Conservation (phyloP, 371 early-diverging fungal genomes). For the Chytridiales sp. region DNA sequence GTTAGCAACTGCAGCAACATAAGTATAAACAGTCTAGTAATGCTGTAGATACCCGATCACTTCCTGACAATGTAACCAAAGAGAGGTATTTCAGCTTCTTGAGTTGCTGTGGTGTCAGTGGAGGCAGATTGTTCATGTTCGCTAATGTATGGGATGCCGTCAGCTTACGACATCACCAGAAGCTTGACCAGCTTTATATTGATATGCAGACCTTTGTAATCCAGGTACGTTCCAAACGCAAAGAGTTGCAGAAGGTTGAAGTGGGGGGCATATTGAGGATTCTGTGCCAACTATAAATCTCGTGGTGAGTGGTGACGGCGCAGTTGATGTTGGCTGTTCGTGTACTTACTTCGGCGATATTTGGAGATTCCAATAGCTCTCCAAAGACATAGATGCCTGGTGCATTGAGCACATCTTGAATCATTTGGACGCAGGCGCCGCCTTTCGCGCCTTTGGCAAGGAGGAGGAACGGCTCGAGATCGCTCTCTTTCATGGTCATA, state of each 20-base stretch:
- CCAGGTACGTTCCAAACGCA: conserved; percentile 75
- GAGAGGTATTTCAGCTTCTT: conserved; percentile 75
- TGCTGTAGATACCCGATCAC: conserved; percentile 49
- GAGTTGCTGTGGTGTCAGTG: conserved; percentile 59
- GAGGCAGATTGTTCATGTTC: conserved; percentile 56
- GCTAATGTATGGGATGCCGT: too few species aligned
- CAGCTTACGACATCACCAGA: too few species aligned
- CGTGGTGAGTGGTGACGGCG: not conserved
- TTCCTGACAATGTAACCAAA: conserved; percentile 70
- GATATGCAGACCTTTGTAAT: conserved; percentile 71
- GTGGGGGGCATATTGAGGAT: conserved; percentile 61
- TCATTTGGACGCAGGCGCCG: conserved; percentile 68
- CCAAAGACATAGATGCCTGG: conserved; percentile 80
- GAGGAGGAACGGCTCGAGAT: conserved; percentile 72
- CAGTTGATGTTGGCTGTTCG: not conserved
- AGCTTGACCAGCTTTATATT: too few species aligned
- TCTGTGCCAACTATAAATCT: conserved; percentile 52
- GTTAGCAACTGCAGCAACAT: not conserved
- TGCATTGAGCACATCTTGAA: conserved; percentile 70
- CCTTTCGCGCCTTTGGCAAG: conserved; percentile 79
- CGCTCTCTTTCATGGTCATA: too few species aligned
- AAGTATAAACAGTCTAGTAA: too few species aligned
- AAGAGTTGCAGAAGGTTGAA: conserved; percentile 66
- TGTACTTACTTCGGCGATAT: conserved; percentile 62
- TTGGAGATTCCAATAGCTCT: conserved; percentile 72